Base-by-base conservation (phyloP, 2,329 filamentous ascomycete genomes). In the Teratosphaeria gauchensis region DNA sequence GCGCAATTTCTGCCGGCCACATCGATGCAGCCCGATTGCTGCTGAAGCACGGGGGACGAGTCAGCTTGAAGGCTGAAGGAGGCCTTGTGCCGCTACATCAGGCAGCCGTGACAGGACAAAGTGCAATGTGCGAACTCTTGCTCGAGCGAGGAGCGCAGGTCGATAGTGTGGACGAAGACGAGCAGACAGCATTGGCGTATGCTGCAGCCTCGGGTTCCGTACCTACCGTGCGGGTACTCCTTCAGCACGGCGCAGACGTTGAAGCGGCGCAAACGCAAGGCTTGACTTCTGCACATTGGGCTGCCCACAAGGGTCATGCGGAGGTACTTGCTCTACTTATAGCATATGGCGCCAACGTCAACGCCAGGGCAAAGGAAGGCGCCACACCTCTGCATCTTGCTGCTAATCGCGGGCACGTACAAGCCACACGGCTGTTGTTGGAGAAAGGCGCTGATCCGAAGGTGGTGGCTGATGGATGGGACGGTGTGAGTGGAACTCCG, bases 131-230 rank as follows among this genome's bases (percentile, higher is more conserved):
- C 57, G 65, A 65, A 58, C 58, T 71, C 1, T 56, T 71, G 19
- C 62, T 69, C 19, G 65, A 68, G 16, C 62, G 63, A 21, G 68
- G 68, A 14, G 68, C 68, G 9, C 62, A 65, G 21, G 63, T 66
- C 2, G 66, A 69, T 42, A 58, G 60, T n/a, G 21, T 60, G 16
- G 68, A 70, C 48, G 64, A 66, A 24, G 63, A 67, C 4, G 19
- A 55, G 19, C 67, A 67, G 19, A 69, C 68, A 9, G 58, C 68
- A 4, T 53, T 71, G 30, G 68, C 69, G 53, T 68, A 68, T 54
- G 67, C 68, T n/a, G 61, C 66, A 14, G 65, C 63, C 31, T 63
- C 58, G 6, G 66, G 66, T 9, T 66, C 61, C 1, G 56, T 58
- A 3, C 30, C 62, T 9, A 63, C 63, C 1, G 65, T 67, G 11